Evolutionary conservation across 176 grass and related monocot species (phyloP).

Genomic region (Pharus latifolius): DNA sequence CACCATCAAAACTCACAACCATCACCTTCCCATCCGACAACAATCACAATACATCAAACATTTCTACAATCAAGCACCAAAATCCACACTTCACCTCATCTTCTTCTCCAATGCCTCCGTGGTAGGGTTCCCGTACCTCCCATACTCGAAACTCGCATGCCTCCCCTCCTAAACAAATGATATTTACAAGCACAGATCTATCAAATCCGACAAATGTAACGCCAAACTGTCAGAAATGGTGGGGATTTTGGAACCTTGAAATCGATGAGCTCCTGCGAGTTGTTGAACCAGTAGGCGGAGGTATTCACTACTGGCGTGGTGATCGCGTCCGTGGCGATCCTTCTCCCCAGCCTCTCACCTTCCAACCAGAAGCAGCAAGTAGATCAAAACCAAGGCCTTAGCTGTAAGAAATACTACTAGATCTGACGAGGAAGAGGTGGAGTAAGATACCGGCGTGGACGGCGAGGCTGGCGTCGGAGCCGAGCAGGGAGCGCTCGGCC

Average conservation of each 20-base stretch:
- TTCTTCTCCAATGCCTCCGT: slow-evolving; percentile 93
- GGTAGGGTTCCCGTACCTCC: slow-evolving; percentile 95
- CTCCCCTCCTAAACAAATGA: slow-evolving; percentile 69
- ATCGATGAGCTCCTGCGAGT: slow-evolving; percentile 90
- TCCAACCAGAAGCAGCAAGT: neutral
- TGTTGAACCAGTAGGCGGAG: slow-evolving; percentile 98
- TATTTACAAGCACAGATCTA: slow-evolving; percentile 1
- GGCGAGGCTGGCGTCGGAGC: slow-evolving; percentile 86
- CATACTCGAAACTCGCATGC: slow-evolving; percentile 92
- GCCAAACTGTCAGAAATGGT: neutral
- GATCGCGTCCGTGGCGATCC: slow-evolving; percentile 81
- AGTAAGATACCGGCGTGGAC: slow-evolving; percentile 80
- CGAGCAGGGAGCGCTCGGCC: slow-evolving; percentile 54
- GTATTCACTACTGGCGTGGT: slow-evolving; percentile 97
- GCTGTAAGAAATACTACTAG: neutral
- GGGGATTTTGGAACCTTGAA: slow-evolving; percentile 55
- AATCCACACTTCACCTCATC: slow-evolving; percentile 57
- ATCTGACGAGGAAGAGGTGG: slow-evolving; percentile 20
- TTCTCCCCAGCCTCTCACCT: slow-evolving; percentile 94
- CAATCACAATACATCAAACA: neutral
- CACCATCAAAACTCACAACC: slow-evolving; percentile 15
- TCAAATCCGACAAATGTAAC: neutral
- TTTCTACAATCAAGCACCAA: neutral
- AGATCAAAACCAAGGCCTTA: neutral
- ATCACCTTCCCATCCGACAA: neutral